Base-by-base conservation (phyloP, 108 stramenopile genomes). In the Conticribra weissflogii region DNA sequence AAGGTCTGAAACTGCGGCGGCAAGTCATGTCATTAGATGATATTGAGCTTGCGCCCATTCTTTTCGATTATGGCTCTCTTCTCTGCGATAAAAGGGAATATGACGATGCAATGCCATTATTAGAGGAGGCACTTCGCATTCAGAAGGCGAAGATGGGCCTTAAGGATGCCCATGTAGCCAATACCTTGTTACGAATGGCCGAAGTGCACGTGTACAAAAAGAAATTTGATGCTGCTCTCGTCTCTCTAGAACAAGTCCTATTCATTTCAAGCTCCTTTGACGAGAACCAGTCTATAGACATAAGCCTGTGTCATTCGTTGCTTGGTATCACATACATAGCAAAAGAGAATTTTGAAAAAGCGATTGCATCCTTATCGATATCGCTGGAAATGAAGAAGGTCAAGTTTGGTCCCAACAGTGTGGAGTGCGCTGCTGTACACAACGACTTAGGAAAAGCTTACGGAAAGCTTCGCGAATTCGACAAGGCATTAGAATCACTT, bases 401-500 rank as follows among this genome's bases (percentile, higher is more conserved):
- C 22, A 54, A 72, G 36, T 76, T 58, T 18, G 74, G 74, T 25
- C 27, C 21, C 27, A 68, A 76, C 0, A 76, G 75, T 50, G 68
- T 72, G 27, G 79, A 81, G 63, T 66, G 74, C 57, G 79, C 74
- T 30, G 75, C 50, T 58, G 48, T 76, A 47, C 45, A 76, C 29
- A 66, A 71, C 32, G 59, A 71, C 44, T 60, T 81, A 45, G 79
- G 79, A 3, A 71, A 81, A 47, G 79, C 69, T 0, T 76, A 75
- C 28, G 63, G 70, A 56, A 76, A 72, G 28, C 21, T 66, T 19
- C 19, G 60, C 2, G 52, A 78, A 31, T 82, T 65, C 18, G 76
- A 82, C 51, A 74, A 67, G 31, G 81, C 81, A n/a, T 66, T 78
- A 67, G 76, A 74, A 74, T 78, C 65, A 8, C 57, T 78, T 64